These are phyloP conservation scores for Wickerhamiella sorbophila DNA, from an alignment of 805 yeast genomes.

Conservation along the genomic window DNA sequence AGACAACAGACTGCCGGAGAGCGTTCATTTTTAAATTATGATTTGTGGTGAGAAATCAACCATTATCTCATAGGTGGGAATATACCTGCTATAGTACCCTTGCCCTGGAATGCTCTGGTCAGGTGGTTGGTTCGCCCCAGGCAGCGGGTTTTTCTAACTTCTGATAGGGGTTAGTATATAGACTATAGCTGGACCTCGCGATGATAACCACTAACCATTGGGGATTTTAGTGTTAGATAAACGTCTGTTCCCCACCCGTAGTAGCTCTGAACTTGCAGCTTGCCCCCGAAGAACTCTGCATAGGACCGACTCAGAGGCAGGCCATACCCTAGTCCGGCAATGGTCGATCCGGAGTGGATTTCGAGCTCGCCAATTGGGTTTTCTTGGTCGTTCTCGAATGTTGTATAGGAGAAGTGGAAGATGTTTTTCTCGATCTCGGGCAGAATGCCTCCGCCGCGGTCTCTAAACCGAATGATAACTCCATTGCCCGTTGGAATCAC, in stretches of 20 bases:
- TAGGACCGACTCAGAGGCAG: slow-evolving; percentile 70
- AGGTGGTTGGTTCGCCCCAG: too few species aligned
- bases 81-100: not conserved
- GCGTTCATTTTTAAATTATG: slow-evolving; percentile 1
- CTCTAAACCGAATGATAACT: slow-evolving; percentile 67
- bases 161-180: too few species aligned
- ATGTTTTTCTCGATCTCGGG: slow-evolving; percentile 50
- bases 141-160: too few species aligned
- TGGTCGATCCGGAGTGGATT: slow-evolving; percentile 48
- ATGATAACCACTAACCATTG: slow-evolving; percentile 14
- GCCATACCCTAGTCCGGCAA: slow-evolving; percentile 97
- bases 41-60: slow-evolving; percentile 3
- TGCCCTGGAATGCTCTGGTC: not conserved
- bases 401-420: slow-evolving; percentile 77
- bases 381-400: slow-evolving; percentile 49
- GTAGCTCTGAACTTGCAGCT: slow-evolving; percentile 50
- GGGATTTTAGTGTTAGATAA: slow-evolving; percentile 31
- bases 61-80: slow-evolving; percentile 4
- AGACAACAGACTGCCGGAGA: slow-evolving; percentile 8
- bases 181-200: slow-evolving; percentile 4
- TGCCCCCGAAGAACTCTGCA: slow-evolving; percentile 59
- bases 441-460: slow-evolving; percentile 79
- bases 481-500: slow-evolving; percentile 33
- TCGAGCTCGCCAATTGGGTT: slow-evolving; percentile 54
- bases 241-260: slow-evolving; percentile 73